Percentiles rank a stretch among this genome's conserved stretches.
These are phyloP conservation scores for Coemansia guatemalensis DNA, from an alignment of 192 early-diverging fungal genomes.

Conservation along the genomic window DNA sequence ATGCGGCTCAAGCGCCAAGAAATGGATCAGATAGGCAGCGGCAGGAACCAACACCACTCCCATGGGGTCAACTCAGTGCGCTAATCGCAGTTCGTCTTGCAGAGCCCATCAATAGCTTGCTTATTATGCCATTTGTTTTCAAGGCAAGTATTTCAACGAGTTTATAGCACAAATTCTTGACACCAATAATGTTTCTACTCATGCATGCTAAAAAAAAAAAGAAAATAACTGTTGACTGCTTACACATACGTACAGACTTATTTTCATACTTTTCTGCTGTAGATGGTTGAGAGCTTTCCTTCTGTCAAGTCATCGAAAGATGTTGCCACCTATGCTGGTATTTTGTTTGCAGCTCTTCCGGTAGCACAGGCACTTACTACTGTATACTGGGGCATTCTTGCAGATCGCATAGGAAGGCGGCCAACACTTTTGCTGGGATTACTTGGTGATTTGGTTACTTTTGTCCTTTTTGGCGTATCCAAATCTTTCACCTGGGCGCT, in stretches of 20 bases:
- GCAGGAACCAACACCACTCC: too few relatives aligned
- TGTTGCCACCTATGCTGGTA: constrained; percentile 69
- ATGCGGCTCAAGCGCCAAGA: too few relatives aligned
- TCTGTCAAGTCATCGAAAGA: constrained; percentile 64
- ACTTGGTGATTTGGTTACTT: constrained; percentile 66
- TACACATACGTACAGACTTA: too few relatives aligned
- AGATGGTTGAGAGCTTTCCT: constrained; percentile 31
- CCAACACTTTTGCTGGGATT: constrained; percentile 73
- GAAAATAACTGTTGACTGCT: too few relatives aligned
- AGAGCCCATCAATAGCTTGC: constrained; percentile 69
- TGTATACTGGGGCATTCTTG: constrained; percentile 66
- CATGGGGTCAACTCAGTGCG: constrained; percentile 23
- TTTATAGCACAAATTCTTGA: neutral
- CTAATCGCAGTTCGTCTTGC: constrained; percentile 39
- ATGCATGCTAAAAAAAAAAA: too few relatives aligned
- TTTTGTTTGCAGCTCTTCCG: constrained; percentile 50
- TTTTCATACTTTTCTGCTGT: too few relatives aligned
- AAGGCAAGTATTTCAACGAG: neutral
- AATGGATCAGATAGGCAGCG: too few relatives aligned
- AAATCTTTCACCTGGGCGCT: constrained; percentile 61
- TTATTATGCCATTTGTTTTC: constrained; percentile 59
- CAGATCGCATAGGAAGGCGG: constrained; percentile 75
- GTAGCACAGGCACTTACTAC: constrained; percentile 46
- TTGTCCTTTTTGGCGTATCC: constrained; percentile 70
- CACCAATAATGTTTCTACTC: too few relatives aligned